These are phyloP conservation scores for Lactarius psammicola DNA, from an alignment of 768 basidiomycete species.

Conservation along the genomic window DNA sequence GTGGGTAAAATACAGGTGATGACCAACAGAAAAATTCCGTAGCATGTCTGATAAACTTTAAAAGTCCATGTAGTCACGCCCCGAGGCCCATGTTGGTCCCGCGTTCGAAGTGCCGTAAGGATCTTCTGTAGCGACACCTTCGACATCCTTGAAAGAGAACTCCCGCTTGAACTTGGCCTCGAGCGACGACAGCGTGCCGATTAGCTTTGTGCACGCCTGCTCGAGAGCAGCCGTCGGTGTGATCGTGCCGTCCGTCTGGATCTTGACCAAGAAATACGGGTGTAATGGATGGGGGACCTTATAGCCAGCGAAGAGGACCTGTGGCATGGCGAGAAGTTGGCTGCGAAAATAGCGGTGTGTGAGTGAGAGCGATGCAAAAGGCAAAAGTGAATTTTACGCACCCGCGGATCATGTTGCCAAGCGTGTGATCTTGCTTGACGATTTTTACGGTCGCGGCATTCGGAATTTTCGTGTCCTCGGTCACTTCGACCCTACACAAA, in stretches of 20 bases:
- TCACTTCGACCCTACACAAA: slow-evolving; percentile 71
- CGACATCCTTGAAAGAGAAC: slow-evolving; percentile 75
- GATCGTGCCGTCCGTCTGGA: slow-evolving; percentile 87
- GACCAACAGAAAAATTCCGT: slow-evolving; percentile 12
- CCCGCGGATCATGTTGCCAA: slow-evolving; percentile 97
- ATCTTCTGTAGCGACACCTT: slow-evolving; percentile 40
- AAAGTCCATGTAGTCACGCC: slow-evolving; percentile 34
- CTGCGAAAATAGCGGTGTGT: slow-evolving; percentile 41
- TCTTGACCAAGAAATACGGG: slow-evolving; percentile 90
- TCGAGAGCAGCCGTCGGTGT: slow-evolving; percentile 84
- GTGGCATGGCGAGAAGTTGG: slow-evolving; percentile 84
- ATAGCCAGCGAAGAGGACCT: slow-evolving; percentile 95
- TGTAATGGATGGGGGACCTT: slow-evolving; percentile 96
- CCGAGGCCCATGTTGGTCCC: slow-evolving; percentile 28
- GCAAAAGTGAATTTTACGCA: slow-evolving; percentile 43
- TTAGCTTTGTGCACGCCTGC: slow-evolving; percentile 78
- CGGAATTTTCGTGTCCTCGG: slow-evolving; percentile 96
- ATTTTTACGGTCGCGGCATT: slow-evolving; percentile 95
- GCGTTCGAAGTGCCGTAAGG: slow-evolving; percentile 34
- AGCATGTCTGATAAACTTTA: slow-evolving; percentile 6
- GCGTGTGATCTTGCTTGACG: slow-evolving; percentile 95
- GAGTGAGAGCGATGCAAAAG: not conserved
- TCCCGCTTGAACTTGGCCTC: slow-evolving; percentile 80
- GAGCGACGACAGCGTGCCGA: slow-evolving; percentile 56
- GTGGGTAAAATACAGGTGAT: slow-evolving; percentile 18